A percentile compares a stretch with the other conserved stretches of the same genome.
Evolutionary conservation across 2,329 filamentous ascomycete genomes (phyloP).

Genomic region (Fusarium mangiferae): DNA sequence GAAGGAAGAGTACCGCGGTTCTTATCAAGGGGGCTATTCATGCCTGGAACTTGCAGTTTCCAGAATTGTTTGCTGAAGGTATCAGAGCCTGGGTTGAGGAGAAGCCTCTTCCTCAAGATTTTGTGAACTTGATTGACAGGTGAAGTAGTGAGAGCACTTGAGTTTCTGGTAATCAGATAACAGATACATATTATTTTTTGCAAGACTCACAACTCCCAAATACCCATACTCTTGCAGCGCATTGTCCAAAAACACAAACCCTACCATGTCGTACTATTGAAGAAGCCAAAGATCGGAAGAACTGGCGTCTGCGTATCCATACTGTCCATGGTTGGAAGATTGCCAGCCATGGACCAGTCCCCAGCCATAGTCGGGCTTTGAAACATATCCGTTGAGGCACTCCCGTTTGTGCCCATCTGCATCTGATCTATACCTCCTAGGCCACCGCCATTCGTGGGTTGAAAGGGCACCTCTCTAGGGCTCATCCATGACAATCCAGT

Average conservation of each 20-base stretch:
- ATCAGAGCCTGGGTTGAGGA: conserved; percentile 51
- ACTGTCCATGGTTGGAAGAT: neutral
- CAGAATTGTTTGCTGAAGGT: conserved; percentile 51
- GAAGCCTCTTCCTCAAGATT: conserved; percentile 39
- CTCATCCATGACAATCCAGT: neutral
- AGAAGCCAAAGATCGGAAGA: conserved; percentile 14
- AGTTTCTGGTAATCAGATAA: rapidly evolving
- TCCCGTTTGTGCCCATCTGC: neutral
- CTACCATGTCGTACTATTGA: neutral
- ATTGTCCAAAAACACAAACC: neutral
- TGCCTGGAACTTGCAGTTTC: conserved; percentile 55
- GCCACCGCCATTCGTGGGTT: neutral
- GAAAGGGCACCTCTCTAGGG: rapidly evolving
- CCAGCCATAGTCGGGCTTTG: neutral
- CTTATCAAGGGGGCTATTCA: conserved; percentile 36
- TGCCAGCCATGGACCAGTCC: neutral
- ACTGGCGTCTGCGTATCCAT: neutral
- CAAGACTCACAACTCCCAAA: rapidly evolving
- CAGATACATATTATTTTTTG: neutral
- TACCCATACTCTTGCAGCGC: too few species aligned
- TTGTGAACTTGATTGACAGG: conserved; percentile 6
- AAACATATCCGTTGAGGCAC: neutral
- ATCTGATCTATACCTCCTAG: neutral
- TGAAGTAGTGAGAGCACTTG: rapidly evolving
- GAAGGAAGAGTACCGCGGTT: neutral